Percentiles rank a stretch among this genome's conserved stretches.
Conservation (phyloP, 768 basidiomycete species). For the Roridomyces roridus region DNA sequence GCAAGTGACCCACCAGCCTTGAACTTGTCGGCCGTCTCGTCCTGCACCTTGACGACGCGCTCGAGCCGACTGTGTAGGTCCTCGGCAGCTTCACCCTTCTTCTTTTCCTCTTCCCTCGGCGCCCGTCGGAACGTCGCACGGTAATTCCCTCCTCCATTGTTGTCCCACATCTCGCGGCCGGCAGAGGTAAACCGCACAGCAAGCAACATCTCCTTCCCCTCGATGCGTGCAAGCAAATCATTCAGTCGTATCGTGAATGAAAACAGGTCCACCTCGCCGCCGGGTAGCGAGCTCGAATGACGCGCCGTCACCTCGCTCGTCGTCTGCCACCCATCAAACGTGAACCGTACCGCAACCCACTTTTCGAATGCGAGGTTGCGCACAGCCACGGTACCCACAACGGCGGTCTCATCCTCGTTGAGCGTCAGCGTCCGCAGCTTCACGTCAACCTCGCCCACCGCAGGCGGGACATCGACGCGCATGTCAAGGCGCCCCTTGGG, state of each 20-base stretch:
- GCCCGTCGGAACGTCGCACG: conserved; percentile 65
- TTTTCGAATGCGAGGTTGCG: conserved; percentile 90
- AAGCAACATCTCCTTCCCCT: conserved; percentile 82
- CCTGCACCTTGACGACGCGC: conserved; percentile 54
- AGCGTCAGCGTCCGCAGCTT: conserved; percentile 65
- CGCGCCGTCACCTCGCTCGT: conserved; percentile 90
- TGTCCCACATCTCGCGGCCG: conserved; percentile 91
- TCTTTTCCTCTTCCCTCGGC: conserved; percentile 11
- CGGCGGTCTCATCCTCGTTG: conserved; percentile 53
- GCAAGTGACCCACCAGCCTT: conserved; percentile 50
- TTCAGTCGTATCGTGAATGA: conserved; percentile 76
- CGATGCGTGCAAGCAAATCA: conserved; percentile 77
- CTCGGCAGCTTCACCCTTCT: conserved; percentile 52
- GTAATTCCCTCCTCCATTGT: conserved; percentile 83
- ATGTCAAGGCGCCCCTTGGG: conserved; percentile 52
- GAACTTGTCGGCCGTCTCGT: conserved; percentile 31
- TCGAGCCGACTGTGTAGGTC: conserved; percentile 74
- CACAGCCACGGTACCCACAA: conserved; percentile 80
- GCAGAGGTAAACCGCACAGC: conserved; percentile 76
- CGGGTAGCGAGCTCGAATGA: conserved; percentile 57
- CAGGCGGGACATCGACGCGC: conserved; percentile 73
- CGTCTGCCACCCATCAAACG: conserved; percentile 95
- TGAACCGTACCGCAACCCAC: conserved; percentile 88
- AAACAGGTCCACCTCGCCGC: conserved; percentile 71
- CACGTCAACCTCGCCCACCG: conserved; percentile 39